These are phyloP conservation scores for Pezicula carpinea DNA, from an alignment of 2,329 filamentous ascomycete species.

Conservation along the genomic window DNA sequence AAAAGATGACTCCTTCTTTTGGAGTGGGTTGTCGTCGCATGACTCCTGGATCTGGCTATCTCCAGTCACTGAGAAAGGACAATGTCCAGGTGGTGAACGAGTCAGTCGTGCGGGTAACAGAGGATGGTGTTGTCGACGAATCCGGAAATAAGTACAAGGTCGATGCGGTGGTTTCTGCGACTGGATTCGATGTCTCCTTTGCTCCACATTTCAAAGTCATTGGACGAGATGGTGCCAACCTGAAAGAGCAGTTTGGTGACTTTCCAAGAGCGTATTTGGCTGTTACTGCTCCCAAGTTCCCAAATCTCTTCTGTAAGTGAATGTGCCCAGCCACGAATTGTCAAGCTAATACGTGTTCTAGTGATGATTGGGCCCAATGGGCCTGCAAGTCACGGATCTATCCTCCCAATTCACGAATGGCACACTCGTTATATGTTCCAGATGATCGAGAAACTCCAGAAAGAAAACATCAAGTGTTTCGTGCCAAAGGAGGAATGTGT, in stretches of 20 bases:
- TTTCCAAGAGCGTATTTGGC: constrained; percentile 20
- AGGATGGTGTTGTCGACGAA: constrained; percentile 29
- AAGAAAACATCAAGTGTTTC: constrained; percentile 34
- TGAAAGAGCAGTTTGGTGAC: constrained; percentile 17
- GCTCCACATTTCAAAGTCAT: constrained; percentile 20
- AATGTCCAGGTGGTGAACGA: constrained; percentile 26
- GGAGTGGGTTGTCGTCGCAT: constrained; percentile 36
- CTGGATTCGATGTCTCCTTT: constrained; percentile 29
- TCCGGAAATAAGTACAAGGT: constrained; percentile 25
- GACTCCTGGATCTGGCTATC: constrained; percentile 38
- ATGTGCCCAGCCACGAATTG: constrained; percentile 25
- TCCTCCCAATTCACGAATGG: constrained; percentile 28
- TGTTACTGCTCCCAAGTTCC: constrained; percentile 17
- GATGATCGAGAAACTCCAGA: constrained; percentile 30
- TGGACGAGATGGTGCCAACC: constrained; percentile 11
- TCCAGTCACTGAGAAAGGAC: constrained; percentile 35
- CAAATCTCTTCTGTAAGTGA: constrained; percentile 27
- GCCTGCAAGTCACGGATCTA: constrained; percentile 21
- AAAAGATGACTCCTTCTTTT: constrained; percentile 22
- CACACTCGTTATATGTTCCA: constrained; percentile 31
- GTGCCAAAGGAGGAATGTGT: constrained; percentile 36
- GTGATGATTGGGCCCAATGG: constrained; percentile 27
- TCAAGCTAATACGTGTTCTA: constrained; percentile 14
- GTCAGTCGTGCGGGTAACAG: constrained; percentile 26
- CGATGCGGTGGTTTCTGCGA: constrained; percentile 33